A percentile compares a stretch with the other conserved stretches of the same genome.
phyloP scores from a whole-genome alignment of 345 rosid genomes.

The Gynandropsis gynandra region DNA sequence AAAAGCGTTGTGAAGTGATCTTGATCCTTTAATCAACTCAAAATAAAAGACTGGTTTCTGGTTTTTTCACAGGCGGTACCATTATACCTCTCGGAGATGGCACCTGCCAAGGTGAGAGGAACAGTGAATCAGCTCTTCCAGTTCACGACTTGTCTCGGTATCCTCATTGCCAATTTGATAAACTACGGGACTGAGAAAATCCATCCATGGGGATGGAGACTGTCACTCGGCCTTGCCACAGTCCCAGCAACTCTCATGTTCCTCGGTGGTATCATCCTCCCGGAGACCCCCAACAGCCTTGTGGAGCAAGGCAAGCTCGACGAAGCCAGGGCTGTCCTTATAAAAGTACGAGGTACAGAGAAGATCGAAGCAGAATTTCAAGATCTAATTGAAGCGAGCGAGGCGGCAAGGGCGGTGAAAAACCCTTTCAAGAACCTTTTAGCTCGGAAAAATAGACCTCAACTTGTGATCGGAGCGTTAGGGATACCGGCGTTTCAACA shows the following conservation, averaged over 20 bases:
- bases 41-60: not conserved
- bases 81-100: constrained; percentile 81
- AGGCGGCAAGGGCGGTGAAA: constrained; percentile 52
- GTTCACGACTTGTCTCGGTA: constrained; percentile 76
- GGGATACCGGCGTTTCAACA: constrained; percentile 82
- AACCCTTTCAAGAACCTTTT: constrained; percentile 70
- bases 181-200: constrained; percentile 61
- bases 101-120: constrained; percentile 79
- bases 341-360: constrained; percentile 59
- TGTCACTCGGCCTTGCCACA: constrained; percentile 61
- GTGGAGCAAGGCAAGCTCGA: constrained; percentile 72
- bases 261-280: constrained; percentile 54
- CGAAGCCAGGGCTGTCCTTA: constrained; percentile 48
- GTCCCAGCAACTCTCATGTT: constrained; percentile 70
- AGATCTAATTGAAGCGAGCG: constrained; percentile 72
- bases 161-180: constrained; percentile 60
- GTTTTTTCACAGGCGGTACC: constrained; percentile 69
- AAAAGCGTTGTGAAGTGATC: no score
- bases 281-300: constrained; percentile 77
- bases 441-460: constrained; percentile 54
- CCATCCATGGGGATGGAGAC: constrained; percentile 92
- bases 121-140: constrained; percentile 79
- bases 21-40: not conserved
- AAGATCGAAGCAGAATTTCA: constrained; percentile 64
- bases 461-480: constrained; percentile 59